Percentiles rank a stretch among this genome's conserved stretches.
phyloP scores from a whole-genome alignment of 1,284 basidiomycete genomes.

The Phylloporus gajari region DNA sequence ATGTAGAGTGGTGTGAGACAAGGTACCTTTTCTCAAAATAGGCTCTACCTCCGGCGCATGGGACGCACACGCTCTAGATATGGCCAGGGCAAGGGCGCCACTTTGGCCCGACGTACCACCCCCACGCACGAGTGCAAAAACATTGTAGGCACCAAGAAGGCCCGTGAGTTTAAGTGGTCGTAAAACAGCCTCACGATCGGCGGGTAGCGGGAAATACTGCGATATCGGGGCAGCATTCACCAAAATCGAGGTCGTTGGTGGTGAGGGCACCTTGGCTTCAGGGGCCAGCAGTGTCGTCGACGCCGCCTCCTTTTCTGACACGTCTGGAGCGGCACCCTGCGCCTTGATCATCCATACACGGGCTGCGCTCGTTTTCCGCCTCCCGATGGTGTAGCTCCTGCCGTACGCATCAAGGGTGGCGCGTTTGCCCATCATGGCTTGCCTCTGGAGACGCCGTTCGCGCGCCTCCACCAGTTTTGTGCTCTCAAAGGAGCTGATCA shows the following conservation, averaged over 20 bases:
- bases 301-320: conserved; percentile 20
- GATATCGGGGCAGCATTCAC: conserved; percentile 86
- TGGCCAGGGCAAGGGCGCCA: conserved; percentile 86
- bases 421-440: conserved; percentile 52
- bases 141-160: conserved; percentile 90
- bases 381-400: conserved; percentile 84
- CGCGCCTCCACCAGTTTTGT: conserved; percentile 66
- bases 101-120: conserved; percentile 93
- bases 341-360: conserved; percentile 95
- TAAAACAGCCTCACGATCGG: conserved; percentile 83
- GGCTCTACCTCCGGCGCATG: conserved; percentile 73
- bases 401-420: conserved; percentile 77
- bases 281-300: conserved; percentile 33
- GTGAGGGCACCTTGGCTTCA: conserved; percentile 29
- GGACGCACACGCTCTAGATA: conserved; percentile 83
- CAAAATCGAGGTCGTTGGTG: conserved; percentile 69
- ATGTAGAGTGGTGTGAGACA: neutral
- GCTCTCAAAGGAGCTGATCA: conserved; percentile 75
- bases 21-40: conserved; percentile 79
- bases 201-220: conserved; percentile 80
- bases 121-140: conserved; percentile 89
- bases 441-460: conserved; percentile 52
- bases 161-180: conserved; percentile 88
- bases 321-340: conserved; percentile 58
- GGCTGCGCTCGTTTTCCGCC: conserved; percentile 87